Conservation (phyloP, 1,139 yeast species). For the Magnusiomyces paraingens region DNA sequence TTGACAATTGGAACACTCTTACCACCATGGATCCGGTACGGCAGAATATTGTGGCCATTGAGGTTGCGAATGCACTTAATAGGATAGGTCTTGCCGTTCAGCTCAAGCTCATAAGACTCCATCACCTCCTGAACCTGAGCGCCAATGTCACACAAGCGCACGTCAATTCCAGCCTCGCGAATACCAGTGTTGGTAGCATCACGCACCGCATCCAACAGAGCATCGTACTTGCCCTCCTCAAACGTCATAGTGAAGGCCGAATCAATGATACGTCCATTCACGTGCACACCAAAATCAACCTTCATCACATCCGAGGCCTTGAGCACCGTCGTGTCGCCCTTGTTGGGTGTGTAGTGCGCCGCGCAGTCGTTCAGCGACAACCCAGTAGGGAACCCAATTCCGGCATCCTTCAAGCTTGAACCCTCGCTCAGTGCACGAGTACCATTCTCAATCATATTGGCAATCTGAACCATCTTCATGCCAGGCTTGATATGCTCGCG, state of each 20-base stretch:
- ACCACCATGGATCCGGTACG: slow-evolving; percentile 83
- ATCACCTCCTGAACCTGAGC: slow-evolving; percentile 93
- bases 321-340: slow-evolving; percentile 80
- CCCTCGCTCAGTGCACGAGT: slow-evolving; percentile 67
- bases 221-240: slow-evolving; percentile 68
- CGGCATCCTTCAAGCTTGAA: slow-evolving; percentile 59
- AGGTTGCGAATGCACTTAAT: slow-evolving; percentile 85
- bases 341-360: slow-evolving; percentile 96
- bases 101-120: slow-evolving; percentile 93
- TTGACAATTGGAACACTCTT: slow-evolving; percentile 94
- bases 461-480: slow-evolving; percentile 84
- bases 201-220: slow-evolving; percentile 70
- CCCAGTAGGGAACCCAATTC: slow-evolving; percentile 97
- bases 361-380: slow-evolving; percentile 89
- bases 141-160: slow-evolving; percentile 89
- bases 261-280: slow-evolving; percentile 91
- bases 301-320: slow-evolving; percentile 89
- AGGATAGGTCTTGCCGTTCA: slow-evolving; percentile 78
- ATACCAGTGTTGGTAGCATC: slow-evolving; percentile 95
- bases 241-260: slow-evolving; percentile 93
- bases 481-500: slow-evolving; percentile 78
- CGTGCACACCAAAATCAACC: slow-evolving; percentile 95
- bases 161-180: slow-evolving; percentile 92
- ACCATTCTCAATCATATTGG: slow-evolving; percentile 81
- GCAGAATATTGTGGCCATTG: slow-evolving; percentile 89